These are phyloP conservation scores for Bocquillonia castaneifolia DNA, from an alignment of 441 rosid species.

Conservation along the genomic window DNA sequence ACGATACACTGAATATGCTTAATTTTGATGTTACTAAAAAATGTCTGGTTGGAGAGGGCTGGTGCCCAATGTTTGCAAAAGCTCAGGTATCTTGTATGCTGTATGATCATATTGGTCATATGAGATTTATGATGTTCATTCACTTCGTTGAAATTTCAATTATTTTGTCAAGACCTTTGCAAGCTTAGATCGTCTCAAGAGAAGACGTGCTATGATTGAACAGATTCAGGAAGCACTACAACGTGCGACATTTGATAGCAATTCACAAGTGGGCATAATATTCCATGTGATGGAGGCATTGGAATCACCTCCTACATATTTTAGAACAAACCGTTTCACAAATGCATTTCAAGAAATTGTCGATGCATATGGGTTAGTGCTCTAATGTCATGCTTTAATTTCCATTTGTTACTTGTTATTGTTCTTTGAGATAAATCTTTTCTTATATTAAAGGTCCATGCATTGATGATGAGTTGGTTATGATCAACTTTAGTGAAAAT, in stretches of 20 bases:
- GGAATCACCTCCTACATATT: slow-evolving; percentile 93
- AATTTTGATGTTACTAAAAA: slow-evolving; percentile 96
- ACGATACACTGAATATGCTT: slow-evolving; percentile 87
- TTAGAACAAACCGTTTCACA: slow-evolving; percentile 81
- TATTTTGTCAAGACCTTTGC: slow-evolving; percentile 14
- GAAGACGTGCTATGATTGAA: slow-evolving; percentile 23
- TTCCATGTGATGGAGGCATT: slow-evolving; percentile 85
- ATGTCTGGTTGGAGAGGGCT: slow-evolving; percentile 97
- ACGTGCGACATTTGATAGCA: slow-evolving; percentile 91
- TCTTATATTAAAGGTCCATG: too few species aligned
- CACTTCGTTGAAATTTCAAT: slow-evolving; percentile 2
- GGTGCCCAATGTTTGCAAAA: slow-evolving; percentile 94
- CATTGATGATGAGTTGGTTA: too few species aligned
- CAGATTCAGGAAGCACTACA: slow-evolving; percentile 94
- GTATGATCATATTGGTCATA: not conserved
- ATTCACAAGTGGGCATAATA: slow-evolving; percentile 86
- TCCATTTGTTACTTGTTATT: not conserved
- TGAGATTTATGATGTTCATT: not conserved
- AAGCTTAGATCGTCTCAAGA: slow-evolving; percentile 20
- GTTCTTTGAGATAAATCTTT: not conserved
- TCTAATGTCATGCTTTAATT: slow-evolving; percentile 3
- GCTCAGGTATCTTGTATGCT: slow-evolving; percentile 51
- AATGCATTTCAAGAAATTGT: slow-evolving; percentile 93
- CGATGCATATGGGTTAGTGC: slow-evolving; percentile 94
- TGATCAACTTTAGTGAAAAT: too few species aligned